Evolutionary conservation across 169 alveolate genomes (phyloP), one percentile per base, ranked within the genome.

Genomic region (Sarcocystis neurona): DNA sequence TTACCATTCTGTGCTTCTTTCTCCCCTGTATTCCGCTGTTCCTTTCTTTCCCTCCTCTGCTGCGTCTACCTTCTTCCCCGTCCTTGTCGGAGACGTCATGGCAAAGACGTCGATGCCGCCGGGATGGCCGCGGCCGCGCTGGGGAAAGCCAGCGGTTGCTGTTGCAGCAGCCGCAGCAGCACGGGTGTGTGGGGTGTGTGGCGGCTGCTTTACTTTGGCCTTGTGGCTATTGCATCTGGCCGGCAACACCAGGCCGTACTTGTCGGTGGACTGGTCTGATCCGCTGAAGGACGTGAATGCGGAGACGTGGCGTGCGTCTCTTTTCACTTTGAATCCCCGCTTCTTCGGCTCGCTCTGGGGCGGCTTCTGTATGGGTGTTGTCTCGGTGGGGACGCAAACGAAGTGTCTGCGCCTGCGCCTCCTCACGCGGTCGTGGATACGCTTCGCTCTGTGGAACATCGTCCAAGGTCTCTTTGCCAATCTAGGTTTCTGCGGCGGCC

Each of bases 391-490:
- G 15, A 20, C 30, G 4, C 79, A 68, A 39, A 30, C 34, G 4
- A 30, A 39, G 5, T 2, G 46, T 2, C 34, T 68, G 30, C 27
- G 34, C 15, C n/a, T 30, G 50, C 79, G 47, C 30, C 18, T 5
- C 18, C 12, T 68, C 2, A 68, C 79, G 46, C 43, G 79, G 43
- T 68, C 79, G 32, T 68, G 79, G 79, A 1, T 5, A 30, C 79
- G 79, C 15, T 68, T 68, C 47, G 79, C 79, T 1, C 44, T 68
- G 8, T 68, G 79, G 79, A 30, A 68, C 30, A 1, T 68, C 47
- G 79, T 32, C 47, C 79, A 68, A 46, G 79, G 43, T 20, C 79
- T 68, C 48, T 68, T 68, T 68, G 79, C 43, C 50, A 68, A 68
- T 32, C 2, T 68, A 20, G 79, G 79, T 3, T 68, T 30, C 20